These are phyloP conservation scores for Plasmodium vivax DNA, from an alignment of 169 alveolate genomes.

Conservation along the genomic window DNA sequence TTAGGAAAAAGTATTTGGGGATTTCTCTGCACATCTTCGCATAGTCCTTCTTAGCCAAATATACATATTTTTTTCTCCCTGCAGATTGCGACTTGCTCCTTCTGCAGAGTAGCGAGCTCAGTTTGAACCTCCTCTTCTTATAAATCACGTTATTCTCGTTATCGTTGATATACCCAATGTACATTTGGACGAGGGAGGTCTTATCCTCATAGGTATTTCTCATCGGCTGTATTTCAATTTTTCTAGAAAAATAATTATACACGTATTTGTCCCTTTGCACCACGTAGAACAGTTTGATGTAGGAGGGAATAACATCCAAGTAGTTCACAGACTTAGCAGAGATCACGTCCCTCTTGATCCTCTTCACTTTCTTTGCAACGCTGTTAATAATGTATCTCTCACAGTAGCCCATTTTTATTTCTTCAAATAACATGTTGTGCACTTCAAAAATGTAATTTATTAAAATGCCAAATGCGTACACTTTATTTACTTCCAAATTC, in stretches of 20 bases:
- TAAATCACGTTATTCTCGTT: slow-evolving; percentile 33
- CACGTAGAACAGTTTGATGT: slow-evolving; percentile 15
- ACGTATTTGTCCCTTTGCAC: slow-evolving; percentile 8
- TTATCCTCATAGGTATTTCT: slow-evolving; percentile 6
- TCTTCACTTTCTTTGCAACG: slow-evolving; percentile 31
- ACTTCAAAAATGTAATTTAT: slow-evolving; percentile 61
- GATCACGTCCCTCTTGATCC: slow-evolving; percentile 18
- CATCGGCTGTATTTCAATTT: slow-evolving; percentile 9
- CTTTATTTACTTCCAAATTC: slow-evolving; percentile 32
- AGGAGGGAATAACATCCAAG: slow-evolving; percentile 24
- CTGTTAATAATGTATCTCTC: slow-evolving; percentile 17
- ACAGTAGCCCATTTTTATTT: slow-evolving; percentile 27
- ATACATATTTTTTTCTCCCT: background rate
- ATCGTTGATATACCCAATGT: slow-evolving; percentile 37
- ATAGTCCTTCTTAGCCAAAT: slow-evolving; percentile 27
- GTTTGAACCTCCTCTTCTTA: slow-evolving; percentile 28
- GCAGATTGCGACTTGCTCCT: background rate
- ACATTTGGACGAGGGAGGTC: background rate
- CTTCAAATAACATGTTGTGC: slow-evolving; percentile 26
- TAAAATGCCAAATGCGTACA: slow-evolving; percentile 21
- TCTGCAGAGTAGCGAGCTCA: slow-evolving; percentile 21
- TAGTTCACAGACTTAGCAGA: slow-evolving; percentile 13
- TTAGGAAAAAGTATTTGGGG: slow-evolving; percentile 19
- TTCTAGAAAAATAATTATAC: slow-evolving; percentile 50
- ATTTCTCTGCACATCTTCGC: slow-evolving; percentile 31